Evolutionary conservation across 768 basidiomycete genomes (phyloP).

Genomic region (Gymnopilus dilepis): DNA sequence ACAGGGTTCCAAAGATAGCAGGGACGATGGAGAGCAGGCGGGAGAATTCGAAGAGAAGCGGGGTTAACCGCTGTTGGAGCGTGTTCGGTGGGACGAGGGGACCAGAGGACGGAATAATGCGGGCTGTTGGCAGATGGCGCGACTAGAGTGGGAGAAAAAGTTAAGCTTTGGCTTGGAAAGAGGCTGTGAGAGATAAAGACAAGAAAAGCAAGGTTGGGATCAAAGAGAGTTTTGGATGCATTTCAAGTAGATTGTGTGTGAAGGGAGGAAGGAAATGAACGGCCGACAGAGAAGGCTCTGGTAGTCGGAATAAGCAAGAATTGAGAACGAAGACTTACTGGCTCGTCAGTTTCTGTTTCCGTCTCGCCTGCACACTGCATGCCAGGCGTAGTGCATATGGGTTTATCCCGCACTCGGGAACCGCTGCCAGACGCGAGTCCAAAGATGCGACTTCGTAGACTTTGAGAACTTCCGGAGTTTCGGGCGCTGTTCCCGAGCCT

Average conservation of each 20-base stretch:
- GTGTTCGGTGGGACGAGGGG: slow-evolving; percentile 55
- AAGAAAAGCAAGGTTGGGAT: slow-evolving; percentile 3
- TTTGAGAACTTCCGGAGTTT: slow-evolving; percentile 23
- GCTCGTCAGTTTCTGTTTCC: slow-evolving; percentile 80
- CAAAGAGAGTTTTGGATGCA: neutral
- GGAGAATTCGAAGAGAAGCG: slow-evolving; percentile 71
- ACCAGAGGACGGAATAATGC: slow-evolving; percentile 56
- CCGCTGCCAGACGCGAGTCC: slow-evolving; percentile 22
- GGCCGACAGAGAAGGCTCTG: slow-evolving; percentile 3
- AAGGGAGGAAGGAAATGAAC: neutral
- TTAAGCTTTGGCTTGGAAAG: slow-evolving; percentile 5
- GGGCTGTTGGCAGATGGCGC: slow-evolving; percentile 70
- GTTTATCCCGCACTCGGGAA: slow-evolving; percentile 43
- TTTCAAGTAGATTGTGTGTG: neutral
- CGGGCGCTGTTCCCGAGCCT: slow-evolving; percentile 22
- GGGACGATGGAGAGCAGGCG: slow-evolving; percentile 77
- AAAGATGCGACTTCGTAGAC: slow-evolving; percentile 39
- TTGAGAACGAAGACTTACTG: slow-evolving; percentile 50
- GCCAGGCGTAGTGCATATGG: slow-evolving; percentile 69
- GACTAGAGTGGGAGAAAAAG: slow-evolving; percentile 44
- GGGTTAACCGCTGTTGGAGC: slow-evolving; percentile 52
- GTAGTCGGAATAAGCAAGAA: neutral
- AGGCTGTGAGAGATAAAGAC: slow-evolving; percentile 5
- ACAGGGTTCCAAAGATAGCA: slow-evolving; percentile 66
- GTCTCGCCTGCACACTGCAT: slow-evolving; percentile 73